Evolutionary conservation across 2,329 filamentous ascomycete genomes (phyloP), one percentile per base, ranked within the genome.

Genomic region (Claviceps quebecensis): DNA sequence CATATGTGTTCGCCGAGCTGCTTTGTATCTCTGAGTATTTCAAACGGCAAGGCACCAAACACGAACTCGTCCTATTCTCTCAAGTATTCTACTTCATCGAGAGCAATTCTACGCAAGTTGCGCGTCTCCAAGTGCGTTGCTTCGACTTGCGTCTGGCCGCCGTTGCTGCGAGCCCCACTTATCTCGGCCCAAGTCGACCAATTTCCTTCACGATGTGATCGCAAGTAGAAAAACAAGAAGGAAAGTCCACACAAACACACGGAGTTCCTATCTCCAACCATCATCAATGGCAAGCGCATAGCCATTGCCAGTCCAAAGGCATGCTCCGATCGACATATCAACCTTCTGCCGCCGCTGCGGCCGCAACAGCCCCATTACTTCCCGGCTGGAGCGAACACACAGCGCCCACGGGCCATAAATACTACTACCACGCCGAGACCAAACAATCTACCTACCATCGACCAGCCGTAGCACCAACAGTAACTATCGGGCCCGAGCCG

Each of bases 361-460:
- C 59, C 17, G 63, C 69, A 39, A 73, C 78, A 4, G 36, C 51
- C 45, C 80, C 86, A 38, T 73, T 96, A 1, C 84, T 83, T 29
- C 74, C 83, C 44, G 89, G 87, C 56, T 96, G 90, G 90, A 87
- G 86, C n/a, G 87, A 95, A 67, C 89, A 96, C 69, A 90, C 83
- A 68, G 88, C 90, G 49, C 90, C 89, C 5, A 84, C 84, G 48
- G 88, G 88, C 4, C 89, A 95, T 66, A 76, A 76, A 29, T 96
- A 95, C 70, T 96, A 90, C 68, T 93, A 94, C 71, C 84, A 95
- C 69, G 73, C 81, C 45, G 73, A 77, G 51, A 91, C 87, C 1
- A 88, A 93, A 60, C 78, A 87, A 61, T 95, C 90, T 1, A 95
- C 90, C 44, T 96, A 95, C 66, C 84, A 77, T 40, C 81, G 87